A percentile compares a stretch with the other conserved stretches of the same genome.
Evolutionary conservation across 176 grass and related monocot species (phyloP).

Genomic region (Secale cereale): DNA sequence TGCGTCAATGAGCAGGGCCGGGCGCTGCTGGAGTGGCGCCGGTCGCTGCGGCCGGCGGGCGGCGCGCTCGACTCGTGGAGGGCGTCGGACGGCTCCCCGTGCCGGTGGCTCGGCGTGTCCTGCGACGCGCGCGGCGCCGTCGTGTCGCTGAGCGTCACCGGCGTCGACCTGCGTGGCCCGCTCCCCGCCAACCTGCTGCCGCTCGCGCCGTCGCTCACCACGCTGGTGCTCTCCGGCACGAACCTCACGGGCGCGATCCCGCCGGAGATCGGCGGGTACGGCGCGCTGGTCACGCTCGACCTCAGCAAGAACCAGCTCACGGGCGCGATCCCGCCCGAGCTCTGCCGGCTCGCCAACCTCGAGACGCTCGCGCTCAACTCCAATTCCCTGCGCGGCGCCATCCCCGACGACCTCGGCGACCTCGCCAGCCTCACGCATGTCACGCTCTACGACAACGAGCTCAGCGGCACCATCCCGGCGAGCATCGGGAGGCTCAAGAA

Average conservation of each 20-base stretch:
- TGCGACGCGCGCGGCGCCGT: slow-evolving; percentile 67
- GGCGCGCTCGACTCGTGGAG: slow-evolving; percentile 71
- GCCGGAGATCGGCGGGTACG: slow-evolving; percentile 41
- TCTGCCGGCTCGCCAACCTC: slow-evolving; percentile 69
- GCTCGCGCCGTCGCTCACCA: slow-evolving; percentile 47
- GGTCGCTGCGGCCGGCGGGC: slow-evolving; percentile 42
- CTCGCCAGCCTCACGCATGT: slow-evolving; percentile 53
- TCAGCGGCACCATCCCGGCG: slow-evolving; percentile 58
- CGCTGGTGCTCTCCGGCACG: slow-evolving; percentile 66
- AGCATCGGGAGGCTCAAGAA: slow-evolving; percentile 73
- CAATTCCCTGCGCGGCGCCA: slow-evolving; percentile 77
- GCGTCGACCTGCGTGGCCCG: slow-evolving; percentile 57
- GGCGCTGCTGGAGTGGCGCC: slow-evolving; percentile 77
- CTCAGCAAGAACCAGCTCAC: slow-evolving; percentile 86
- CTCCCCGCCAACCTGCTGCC: slow-evolving; percentile 62
- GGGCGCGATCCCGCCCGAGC: slow-evolving; percentile 55
- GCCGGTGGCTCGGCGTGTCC: slow-evolving; percentile 66
- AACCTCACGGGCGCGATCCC: slow-evolving; percentile 85
- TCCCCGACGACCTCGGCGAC: slow-evolving; percentile 67
- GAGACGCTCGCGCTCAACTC: slow-evolving; percentile 65
- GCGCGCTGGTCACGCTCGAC: slow-evolving; percentile 53
- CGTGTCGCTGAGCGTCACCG: slow-evolving; percentile 50
- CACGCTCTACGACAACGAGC: slow-evolving; percentile 77
- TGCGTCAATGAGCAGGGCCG: slow-evolving; percentile 76
- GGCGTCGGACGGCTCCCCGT: slow-evolving; percentile 56